These are phyloP conservation scores for Picea engelmannii DNA, from an alignment of 83 land plant genomes.

Conservation along the genomic window DNA sequence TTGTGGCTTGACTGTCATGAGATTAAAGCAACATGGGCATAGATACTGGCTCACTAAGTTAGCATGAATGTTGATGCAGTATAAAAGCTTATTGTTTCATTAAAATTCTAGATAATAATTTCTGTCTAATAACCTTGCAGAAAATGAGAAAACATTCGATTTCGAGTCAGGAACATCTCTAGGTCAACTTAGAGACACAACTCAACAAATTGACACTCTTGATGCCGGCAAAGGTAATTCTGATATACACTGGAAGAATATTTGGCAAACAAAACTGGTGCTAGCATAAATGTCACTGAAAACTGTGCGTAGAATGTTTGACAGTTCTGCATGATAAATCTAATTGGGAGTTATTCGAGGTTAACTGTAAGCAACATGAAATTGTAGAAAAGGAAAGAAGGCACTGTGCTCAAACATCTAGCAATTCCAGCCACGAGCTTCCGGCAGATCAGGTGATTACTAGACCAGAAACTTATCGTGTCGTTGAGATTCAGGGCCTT, in stretches of 20 bases:
- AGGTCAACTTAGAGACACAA: constrained; percentile 1
- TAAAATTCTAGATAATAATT: not conserved
- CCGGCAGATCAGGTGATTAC: constrained; percentile 11
- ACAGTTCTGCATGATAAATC: not conserved
- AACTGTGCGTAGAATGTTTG: not conserved
- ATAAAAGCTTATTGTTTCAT: not conserved
- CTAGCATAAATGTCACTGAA: not conserved
- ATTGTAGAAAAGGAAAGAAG: constrained; percentile 5
- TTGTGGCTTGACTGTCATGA: no score
- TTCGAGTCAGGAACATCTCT: not conserved
- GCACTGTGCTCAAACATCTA: constrained; percentile 4
- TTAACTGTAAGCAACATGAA: not conserved
- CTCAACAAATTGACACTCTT: not conserved
- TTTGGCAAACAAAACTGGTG: not conserved
- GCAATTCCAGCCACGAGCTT: constrained; percentile 9
- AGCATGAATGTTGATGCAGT: not conserved
- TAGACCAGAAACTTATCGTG: not conserved
- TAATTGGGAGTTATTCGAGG: not conserved
- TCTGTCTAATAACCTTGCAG: not conserved
- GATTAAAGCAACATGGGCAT: not conserved
- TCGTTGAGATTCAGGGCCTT: not conserved
- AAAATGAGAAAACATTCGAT: not conserved
- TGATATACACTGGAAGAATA: not conserved
- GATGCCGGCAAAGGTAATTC: constrained; percentile 5
- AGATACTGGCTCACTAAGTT: not conserved